These are phyloP conservation scores for Picea sitchensis DNA, from an alignment of 75 land plant genomes.

Conservation along the genomic window DNA sequence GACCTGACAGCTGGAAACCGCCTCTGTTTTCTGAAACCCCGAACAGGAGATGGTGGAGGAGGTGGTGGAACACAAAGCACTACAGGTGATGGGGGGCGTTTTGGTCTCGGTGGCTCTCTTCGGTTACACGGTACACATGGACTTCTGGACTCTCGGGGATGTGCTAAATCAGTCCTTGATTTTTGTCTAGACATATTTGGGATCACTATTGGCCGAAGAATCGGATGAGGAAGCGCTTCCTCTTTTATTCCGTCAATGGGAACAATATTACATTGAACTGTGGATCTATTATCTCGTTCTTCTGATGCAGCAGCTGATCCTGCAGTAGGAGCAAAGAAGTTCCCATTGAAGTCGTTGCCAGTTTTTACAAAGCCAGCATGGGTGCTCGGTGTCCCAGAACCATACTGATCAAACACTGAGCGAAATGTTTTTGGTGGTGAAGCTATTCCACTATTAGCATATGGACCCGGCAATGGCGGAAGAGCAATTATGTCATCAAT, in stretches of 20 bases:
- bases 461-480: constrained; percentile 40
- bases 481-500: constrained; percentile 91
- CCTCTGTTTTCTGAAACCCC: constrained; percentile 70
- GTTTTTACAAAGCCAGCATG: constrained; percentile 43
- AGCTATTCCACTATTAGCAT: constrained; percentile 56
- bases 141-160: constrained; percentile 63
- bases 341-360: constrained; percentile 45
- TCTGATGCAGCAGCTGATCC: constrained; percentile 31
- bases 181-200: constrained; percentile 61
- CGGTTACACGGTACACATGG: constrained; percentile 66
- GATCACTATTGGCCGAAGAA: constrained; percentile 79
- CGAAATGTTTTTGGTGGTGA: constrained; percentile 74
- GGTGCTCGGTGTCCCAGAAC: constrained; percentile 29
- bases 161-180: constrained; percentile 55
- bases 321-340: constrained; percentile 36
- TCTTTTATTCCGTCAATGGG: constrained; percentile 47
- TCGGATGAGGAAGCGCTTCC: constrained; percentile 56
- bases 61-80: constrained; percentile 94
- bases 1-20: constrained; percentile 88
- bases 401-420: constrained; percentile 67
- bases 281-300: constrained; percentile 40
- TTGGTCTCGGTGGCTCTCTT: constrained; percentile 59
- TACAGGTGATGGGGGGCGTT: constrained; percentile 92
- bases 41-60: constrained; percentile 92
- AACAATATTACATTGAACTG: constrained; percentile 30